phyloP scores from a whole-genome alignment of 75 land plant species.

The Pinus tabuliformis region DNA sequence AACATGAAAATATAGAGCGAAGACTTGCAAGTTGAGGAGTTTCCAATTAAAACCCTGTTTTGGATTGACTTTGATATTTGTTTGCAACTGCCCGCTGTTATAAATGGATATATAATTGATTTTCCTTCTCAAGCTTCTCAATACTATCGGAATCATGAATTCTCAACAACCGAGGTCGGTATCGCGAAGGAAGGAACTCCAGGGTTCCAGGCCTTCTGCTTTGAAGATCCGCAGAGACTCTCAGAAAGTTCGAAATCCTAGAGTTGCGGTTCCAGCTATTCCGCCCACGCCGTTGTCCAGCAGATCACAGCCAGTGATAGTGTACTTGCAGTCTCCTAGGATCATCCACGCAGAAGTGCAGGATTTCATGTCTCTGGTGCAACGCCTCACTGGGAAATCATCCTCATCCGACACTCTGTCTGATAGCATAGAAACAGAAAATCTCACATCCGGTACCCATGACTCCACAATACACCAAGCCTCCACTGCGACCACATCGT shows the following conservation, averaged over 20 bases:
- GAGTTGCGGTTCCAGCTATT: slow-evolving; percentile 24
- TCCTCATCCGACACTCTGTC: neutral
- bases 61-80: too few relatives aligned
- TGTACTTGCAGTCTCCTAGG: slow-evolving; percentile 43
- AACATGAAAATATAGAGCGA: too few relatives aligned
- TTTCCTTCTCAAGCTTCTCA: too few relatives aligned
- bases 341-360: slow-evolving; percentile 33
- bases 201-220: slow-evolving; percentile 47
- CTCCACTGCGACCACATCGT: too few relatives aligned
- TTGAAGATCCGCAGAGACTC: slow-evolving; percentile 64
- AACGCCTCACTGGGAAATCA: slow-evolving; percentile 27
- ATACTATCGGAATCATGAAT: neutral
- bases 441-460: too few relatives aligned
- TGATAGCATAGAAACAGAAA: too few relatives aligned
- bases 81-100: too few relatives aligned
- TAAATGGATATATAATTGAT: too few relatives aligned
- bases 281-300: slow-evolving; percentile 9
- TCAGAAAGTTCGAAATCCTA: slow-evolving; percentile 56
- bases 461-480: too few relatives aligned
- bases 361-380: slow-evolving; percentile 34
- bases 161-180: neutral
- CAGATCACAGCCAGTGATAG: slow-evolving; percentile 26
- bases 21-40: too few relatives aligned
- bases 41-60: too few relatives aligned
- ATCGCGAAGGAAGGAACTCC: slow-evolving; percentile 20